Conservation (phyloP, 2,329 filamentous ascomycete genomes). For the Epichloe scottii region DNA sequence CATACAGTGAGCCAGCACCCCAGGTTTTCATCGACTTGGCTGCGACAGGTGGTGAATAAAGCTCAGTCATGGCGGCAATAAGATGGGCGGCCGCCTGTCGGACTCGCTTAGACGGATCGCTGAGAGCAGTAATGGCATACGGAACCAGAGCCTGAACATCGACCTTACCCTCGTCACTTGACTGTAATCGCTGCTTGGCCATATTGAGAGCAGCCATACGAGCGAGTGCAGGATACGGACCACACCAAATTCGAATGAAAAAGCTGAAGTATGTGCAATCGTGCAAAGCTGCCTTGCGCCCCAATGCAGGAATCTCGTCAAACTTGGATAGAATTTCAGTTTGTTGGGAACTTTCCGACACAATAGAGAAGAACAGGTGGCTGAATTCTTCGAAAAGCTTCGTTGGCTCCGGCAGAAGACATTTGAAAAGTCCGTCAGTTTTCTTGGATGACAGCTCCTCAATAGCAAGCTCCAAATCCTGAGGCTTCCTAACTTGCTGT, state of each 20-base stretch:
- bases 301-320: constrained; percentile 41
- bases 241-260: constrained; percentile 62
- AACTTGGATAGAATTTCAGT: constrained; percentile 34
- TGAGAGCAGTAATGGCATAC: constrained; percentile 62
- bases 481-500: constrained; percentile 15
- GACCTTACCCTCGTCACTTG: constrained; percentile 31
- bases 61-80: constrained; percentile 40
- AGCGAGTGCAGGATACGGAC: constrained; percentile 55
- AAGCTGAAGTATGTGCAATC: constrained; percentile 62
- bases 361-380: constrained; percentile 43
- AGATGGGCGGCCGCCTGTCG: constrained; percentile 63
- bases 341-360: constrained; percentile 29
- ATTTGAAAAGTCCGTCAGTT: constrained; percentile 30
- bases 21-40: constrained; percentile 37
- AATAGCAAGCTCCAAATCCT: constrained; percentile 28
- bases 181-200: constrained; percentile 44
- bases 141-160: constrained; percentile 77
- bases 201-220: constrained; percentile 57
- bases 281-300: constrained; percentile 39
- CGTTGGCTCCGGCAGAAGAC: constrained; percentile 37
- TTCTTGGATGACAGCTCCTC: constrained; percentile 25
- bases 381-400: constrained; percentile 46
- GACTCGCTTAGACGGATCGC: constrained; percentile 63
- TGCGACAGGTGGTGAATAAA: constrained; percentile 27
- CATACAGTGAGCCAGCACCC: constrained; percentile 56